Base-by-base conservation (phyloP, 2,329 filamentous ascomycete species). In the Hymenoscyphus linearis region DNA sequence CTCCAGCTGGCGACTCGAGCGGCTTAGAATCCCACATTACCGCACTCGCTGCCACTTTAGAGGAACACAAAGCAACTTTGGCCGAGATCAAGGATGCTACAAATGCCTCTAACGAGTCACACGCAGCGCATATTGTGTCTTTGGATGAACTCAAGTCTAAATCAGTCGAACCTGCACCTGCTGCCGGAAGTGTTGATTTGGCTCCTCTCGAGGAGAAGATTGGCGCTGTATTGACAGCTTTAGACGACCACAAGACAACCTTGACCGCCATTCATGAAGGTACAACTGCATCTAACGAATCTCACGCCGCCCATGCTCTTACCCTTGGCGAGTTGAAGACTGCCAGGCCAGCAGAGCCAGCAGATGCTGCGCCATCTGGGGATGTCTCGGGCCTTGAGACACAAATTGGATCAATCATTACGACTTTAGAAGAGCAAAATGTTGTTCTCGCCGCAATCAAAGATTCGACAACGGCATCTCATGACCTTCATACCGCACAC, bases 121-220 rank as follows among this genome's bases (percentile, higher is more conserved):
- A 66, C 54, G 59, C 56, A 40, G 57, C 63, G 22, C 61, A 66
- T 56, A 14, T 60, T 18, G 53, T 56, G 2, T 58, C 61, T 5
- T 58, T 68, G n/a, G 58, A 60, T 16, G 64, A 66, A 27, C 63
- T 68, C 59, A 68, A 64, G 52, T 62, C 63, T 1, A 58, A 54
- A 50, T 61, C 60, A 22, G 34, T 63, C 7, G 62, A 63, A 6
- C 9, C 55, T 27, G 12, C 34, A 25, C 52, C 60, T 50, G 47
- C 18, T 36, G 25, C 2, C 16, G 52, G 25, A 53, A 34, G 26
- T 25, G 27, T 9, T 14, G 14, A 53, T 53, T 34, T 53, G 26
- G 52, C 26, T 34, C 52, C 52, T 31, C 47, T 62, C 5, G 35
- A 62, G 18, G 35, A 54, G 7, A 53, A 62, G 50, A 40, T 62